Evolutionary conservation across 2,329 filamentous ascomycete species (phyloP).

Genomic region (Xylariomycetidae sp.): DNA sequence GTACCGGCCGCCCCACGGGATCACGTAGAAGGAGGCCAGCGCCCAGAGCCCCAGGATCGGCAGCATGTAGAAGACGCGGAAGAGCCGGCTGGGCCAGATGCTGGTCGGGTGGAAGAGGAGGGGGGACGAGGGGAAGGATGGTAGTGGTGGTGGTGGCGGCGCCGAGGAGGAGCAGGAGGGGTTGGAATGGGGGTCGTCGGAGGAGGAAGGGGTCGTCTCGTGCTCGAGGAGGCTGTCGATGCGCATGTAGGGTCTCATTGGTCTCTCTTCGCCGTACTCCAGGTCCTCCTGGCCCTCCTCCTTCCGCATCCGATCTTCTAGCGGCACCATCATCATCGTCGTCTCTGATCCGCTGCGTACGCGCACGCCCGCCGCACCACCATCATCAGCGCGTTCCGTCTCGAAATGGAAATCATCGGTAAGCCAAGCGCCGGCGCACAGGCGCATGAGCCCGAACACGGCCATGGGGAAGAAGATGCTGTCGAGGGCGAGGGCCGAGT

Average conservation of each 20-base stretch:
- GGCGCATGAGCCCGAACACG: conserved; percentile 16
- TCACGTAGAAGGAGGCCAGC: neutral
- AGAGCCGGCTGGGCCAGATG: conserved; percentile 8
- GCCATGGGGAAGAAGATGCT: conserved; percentile 17
- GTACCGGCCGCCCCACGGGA: conserved; percentile 1
- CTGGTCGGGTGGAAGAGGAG: too few relatives aligned
- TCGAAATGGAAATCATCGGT: conserved; percentile 14
- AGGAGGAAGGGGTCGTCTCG: too few relatives aligned
- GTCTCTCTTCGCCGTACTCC: neutral
- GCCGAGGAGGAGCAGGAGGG: conserved; percentile 5
- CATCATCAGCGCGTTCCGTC: too few relatives aligned
- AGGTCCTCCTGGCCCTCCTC: neutral
- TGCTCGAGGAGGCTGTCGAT: conserved; percentile 1
- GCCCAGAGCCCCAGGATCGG: conserved; percentile 3
- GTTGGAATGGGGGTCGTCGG: neutral
- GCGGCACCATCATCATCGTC: too few relatives aligned
- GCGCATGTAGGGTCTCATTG: neutral
- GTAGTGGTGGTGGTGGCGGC: too few relatives aligned
- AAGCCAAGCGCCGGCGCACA: conserved; percentile 17
- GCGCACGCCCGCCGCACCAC: too few relatives aligned
- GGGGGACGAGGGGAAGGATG: too few relatives aligned
- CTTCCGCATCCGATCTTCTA: too few relatives aligned
- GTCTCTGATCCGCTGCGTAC: too few relatives aligned
- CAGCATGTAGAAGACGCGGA: conserved; percentile 9
- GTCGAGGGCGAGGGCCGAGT: conserved; percentile 8